phyloP scores from a whole-genome alignment of 2,329 filamentous ascomycete genomes.

The Fusarium phyllophilum region DNA sequence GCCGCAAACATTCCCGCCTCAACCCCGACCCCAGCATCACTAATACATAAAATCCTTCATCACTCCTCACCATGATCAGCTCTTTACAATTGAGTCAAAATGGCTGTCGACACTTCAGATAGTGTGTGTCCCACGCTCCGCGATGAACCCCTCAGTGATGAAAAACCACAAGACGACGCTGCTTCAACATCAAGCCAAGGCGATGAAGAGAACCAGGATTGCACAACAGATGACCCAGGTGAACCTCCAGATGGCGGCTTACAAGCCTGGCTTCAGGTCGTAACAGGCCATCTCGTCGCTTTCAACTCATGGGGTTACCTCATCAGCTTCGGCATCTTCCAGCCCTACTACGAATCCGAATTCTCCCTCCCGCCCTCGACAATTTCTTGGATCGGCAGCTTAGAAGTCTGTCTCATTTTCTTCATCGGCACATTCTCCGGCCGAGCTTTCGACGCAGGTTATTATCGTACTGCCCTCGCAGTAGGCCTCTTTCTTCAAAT shows the following conservation, averaged over 20 bases:
- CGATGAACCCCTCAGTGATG: neutral
- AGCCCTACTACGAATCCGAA: slow-evolving; percentile 50
- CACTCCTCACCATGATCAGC: neutral
- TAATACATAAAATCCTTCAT: slow-evolving; percentile 12
- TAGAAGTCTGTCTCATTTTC: slow-evolving; percentile 57
- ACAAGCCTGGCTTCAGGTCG: slow-evolving; percentile 52
- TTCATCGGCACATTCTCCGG: slow-evolving; percentile 55
- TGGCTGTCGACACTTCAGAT: neutral
- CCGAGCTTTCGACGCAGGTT: slow-evolving; percentile 55
- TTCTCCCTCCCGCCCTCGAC: slow-evolving; percentile 49
- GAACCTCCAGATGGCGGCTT: slow-evolving; percentile 51
- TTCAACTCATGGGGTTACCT: slow-evolving; percentile 54
- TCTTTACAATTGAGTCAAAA: neutral
- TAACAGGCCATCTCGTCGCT: slow-evolving; percentile 51
- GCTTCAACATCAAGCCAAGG: slow-evolving; percentile 7
- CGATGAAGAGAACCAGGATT: neutral
- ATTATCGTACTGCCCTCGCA: slow-evolving; percentile 48
- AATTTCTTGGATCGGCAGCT: slow-evolving; percentile 61
- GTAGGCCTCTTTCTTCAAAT: slow-evolving; percentile 55
- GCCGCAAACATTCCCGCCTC: neutral
- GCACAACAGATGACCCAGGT: neutral
- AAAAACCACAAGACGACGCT: slow-evolving; percentile 21
- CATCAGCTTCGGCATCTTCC: slow-evolving; percentile 54
- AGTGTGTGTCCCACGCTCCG: slow-evolving; percentile 19
- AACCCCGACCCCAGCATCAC: neutral